phyloP scores from a whole-genome alignment of 202 grass and related monocot genomes.

The Eragrostis tef region DNA sequence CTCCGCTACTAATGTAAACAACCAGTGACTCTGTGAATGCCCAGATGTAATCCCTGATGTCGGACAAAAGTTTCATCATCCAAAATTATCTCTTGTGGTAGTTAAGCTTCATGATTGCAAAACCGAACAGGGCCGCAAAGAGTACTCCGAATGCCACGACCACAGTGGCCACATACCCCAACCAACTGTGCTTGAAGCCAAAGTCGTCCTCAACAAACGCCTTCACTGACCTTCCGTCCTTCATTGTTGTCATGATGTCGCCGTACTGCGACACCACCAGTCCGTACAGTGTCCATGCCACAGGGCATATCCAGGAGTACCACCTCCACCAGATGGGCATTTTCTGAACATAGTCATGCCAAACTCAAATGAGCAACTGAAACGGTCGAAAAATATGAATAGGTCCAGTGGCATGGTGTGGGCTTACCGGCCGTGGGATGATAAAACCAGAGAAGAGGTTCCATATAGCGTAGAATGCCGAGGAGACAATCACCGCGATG shows the following conservation, averaged over 20 bases:
- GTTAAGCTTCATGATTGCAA: slow-evolving; percentile 78
- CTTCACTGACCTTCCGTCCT: slow-evolving; percentile 35
- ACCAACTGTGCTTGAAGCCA: slow-evolving; percentile 70
- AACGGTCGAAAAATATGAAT: not conserved
- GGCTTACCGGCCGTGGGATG: slow-evolving; percentile 65
- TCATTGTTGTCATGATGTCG: slow-evolving; percentile 42
- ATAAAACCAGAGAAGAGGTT: slow-evolving; percentile 90
- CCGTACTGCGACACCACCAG: slow-evolving; percentile 79
- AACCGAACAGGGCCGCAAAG: slow-evolving; percentile 67
- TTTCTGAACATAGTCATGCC: slow-evolving; percentile 49
- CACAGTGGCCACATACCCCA: slow-evolving; percentile 58
- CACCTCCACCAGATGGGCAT: slow-evolving; percentile 92
- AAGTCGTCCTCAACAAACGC: slow-evolving; percentile 54
- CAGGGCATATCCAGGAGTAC: slow-evolving; percentile 70
- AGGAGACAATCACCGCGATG: slow-evolving; percentile 67
- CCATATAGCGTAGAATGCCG: slow-evolving; percentile 79
- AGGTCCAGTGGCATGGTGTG: not conserved
- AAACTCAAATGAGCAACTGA: slow-evolving; percentile 14
- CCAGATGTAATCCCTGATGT: not conserved
- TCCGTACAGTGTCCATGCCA: slow-evolving; percentile 80
- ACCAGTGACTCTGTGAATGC: not conserved
- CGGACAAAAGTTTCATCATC: slow-evolving; percentile 17
- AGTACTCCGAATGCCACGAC: slow-evolving; percentile 58
- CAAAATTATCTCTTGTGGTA: slow-evolving; percentile 77
- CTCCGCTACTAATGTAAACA: no score